Percentiles rank a stretch among this genome's conserved stretches.
phyloP scores from a whole-genome alignment of 257 asterid genomes.

The Solanum pimpinellifolium region DNA sequence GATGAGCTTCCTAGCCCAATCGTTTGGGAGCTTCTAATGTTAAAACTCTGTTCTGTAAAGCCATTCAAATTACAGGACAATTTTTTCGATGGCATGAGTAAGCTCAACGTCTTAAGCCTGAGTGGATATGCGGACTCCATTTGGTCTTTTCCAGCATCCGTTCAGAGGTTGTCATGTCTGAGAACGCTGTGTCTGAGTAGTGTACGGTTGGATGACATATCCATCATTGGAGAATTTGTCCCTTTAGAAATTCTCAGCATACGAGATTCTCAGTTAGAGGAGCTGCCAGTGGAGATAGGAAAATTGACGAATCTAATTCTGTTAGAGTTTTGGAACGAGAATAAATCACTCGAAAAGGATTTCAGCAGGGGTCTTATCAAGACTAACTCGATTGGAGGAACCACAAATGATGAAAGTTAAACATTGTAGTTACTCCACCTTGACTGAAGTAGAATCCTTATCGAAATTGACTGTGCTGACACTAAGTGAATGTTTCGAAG shows the following conservation, averaged over 20 bases:
- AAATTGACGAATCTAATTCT: no score
- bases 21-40: background rate
- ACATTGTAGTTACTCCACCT: background rate
- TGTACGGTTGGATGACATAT: no score
- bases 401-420: background rate
- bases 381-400: background rate
- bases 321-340: background rate
- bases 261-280: no score
- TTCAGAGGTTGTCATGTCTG: background rate
- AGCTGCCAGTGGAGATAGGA: no score
- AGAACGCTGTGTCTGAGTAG: background rate
- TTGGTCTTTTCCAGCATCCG: background rate
- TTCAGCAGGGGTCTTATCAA: background rate
- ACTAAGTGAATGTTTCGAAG: background rate
- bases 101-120: background rate
- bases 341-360: background rate
- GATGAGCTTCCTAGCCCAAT: background rate
- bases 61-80: background rate
- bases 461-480: background rate
- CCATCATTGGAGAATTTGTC: no score
- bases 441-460: background rate
- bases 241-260: no score
- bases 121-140: background rate
- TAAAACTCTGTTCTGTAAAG: background rate
- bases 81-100: background rate